Evolutionary conservation across 495 filamentous ascomycete genomes (phyloP), one percentile per base, ranked within the genome.

Genomic region (Tricharina praecox): DNA sequence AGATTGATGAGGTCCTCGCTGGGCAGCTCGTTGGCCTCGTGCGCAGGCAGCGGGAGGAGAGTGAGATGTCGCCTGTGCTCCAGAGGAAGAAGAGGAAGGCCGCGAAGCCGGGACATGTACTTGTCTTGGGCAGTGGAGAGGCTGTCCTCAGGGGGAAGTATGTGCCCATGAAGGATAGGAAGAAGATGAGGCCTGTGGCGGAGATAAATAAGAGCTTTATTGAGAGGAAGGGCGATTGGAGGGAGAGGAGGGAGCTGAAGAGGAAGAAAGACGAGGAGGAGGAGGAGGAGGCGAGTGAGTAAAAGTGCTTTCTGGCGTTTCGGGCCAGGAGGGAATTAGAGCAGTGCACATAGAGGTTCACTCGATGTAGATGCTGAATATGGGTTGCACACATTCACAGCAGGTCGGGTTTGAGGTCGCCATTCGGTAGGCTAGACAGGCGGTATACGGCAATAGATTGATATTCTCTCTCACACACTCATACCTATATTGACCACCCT

Each of bases 1-100:
- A 92, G 70, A 82, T 97, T 38, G 86, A 93, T 54, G 88, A 94
- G 68, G 65, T 92, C 24, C 64, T 95, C 37, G 75, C 81, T 0
- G 73, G 71, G 41, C 70, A 67, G 21, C 64, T 96, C 51, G 60
- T 94, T 34, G 72, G 79, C 50, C 79, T 8, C 66, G 75, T 19
- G 61, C 53, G 2, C 58, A 68, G 23, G 43, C 23, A 23, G 21
- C 18, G 15, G 33, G 23, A 25, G 37, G 15, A 45, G 24, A 39
- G 7, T 16, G 18, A 7, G 18, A 51, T 28, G n/a, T 10, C 9
- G 15, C 18, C 8, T 24, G 11, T 2, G n/a, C 20, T 4, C 28
- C 44, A 1, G 24, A 51, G 24, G 53, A 64, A 52, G 52, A 59
- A 21, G 30, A 47, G 3, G 35, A 67, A 42, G 50, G 67, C 72